Percentiles rank a stretch among this genome's conserved stretches.
Evolutionary conservation across 129 eudicot species (phyloP).

Genomic region (Heracleum sosnowskyi): DNA sequence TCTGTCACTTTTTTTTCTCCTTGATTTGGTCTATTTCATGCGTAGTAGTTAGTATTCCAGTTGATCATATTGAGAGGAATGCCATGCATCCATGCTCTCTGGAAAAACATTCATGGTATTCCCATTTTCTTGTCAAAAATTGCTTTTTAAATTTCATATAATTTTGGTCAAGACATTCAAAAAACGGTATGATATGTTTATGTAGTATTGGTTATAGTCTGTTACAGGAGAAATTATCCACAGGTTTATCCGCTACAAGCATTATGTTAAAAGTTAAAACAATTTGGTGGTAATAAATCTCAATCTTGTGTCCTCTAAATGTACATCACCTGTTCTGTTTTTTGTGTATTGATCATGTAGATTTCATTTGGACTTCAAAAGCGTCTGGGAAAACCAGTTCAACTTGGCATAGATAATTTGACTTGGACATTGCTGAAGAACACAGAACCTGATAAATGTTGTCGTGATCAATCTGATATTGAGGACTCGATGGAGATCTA

Average conservation of each 20-base stretch:
- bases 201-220: background rate
- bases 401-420: conserved; percentile 51
- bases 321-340: background rate
- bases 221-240: background rate
- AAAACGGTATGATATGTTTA: background rate
- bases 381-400: conserved; percentile 58
- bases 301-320: background rate
- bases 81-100: background rate
- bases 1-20: background rate
- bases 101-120: background rate
- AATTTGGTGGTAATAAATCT: background rate
- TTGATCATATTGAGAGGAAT: background rate
- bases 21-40: background rate
- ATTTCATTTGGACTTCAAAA: conserved; percentile 47
- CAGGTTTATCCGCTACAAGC: background rate
- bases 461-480: conserved; percentile 16
- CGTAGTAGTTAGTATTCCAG: background rate
- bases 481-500: conserved; percentile 42
- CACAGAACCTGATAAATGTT: conserved; percentile 20
- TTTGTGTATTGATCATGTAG: conserved; percentile 28
- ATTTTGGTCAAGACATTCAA: background rate
- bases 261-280: background rate
- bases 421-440: conserved; percentile 73
- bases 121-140: background rate
- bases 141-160: background rate